Evolutionary conservation across 202 grass and related monocot genomes (phyloP), one percentile per base, ranked within the genome.

Genomic region (Cymbopogon flexuosus): DNA sequence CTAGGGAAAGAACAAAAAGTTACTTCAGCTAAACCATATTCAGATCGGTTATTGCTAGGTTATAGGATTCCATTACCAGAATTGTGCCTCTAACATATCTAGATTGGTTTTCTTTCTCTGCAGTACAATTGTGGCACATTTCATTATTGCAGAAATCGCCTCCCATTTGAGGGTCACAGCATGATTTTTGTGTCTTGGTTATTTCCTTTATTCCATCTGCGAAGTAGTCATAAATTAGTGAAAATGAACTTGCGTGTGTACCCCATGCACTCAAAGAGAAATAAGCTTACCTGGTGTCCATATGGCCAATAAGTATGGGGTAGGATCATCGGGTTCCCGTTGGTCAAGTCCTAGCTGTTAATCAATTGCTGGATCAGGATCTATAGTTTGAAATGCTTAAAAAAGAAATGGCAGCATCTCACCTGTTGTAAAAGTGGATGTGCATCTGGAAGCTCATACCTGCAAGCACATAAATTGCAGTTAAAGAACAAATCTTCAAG

Each of bases 381-480:
- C 21, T n/a, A 77, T 72, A 43, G 72, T 77, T 68, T 66, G 40
- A 64, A 83, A 64, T 12, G 18, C 19, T 85, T 65, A 74, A 83
- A 82, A 23, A 23, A 78, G 75, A 87, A 84, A 45, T 10, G 16
- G 39, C 34, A 87, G 41, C 61, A 77, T 76, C 87, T 99, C 51
- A 99, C 96, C 90, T 74, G 65, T 51, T 83, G 67, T 57, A 93
- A 63, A 7, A 99, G 83, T 77, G 82, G 83, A 75, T 99, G 96
- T n/a, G 76, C 83, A 91, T 99, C 96, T 83, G 92, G 92, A 87
- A 99, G 76, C 70, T 96, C 96, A 2, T 99, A 99, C 7, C 96
- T 99, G 88, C 67, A 91, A 57, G 52, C 21, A 86, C 27, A 86
- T 54, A 22, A 72, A 52, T 65, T 66, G 52, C 23, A 83, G 46